Base-by-base conservation (phyloP, 2,329 filamentous ascomycete genomes). In the Emergomyces orientalis region DNA sequence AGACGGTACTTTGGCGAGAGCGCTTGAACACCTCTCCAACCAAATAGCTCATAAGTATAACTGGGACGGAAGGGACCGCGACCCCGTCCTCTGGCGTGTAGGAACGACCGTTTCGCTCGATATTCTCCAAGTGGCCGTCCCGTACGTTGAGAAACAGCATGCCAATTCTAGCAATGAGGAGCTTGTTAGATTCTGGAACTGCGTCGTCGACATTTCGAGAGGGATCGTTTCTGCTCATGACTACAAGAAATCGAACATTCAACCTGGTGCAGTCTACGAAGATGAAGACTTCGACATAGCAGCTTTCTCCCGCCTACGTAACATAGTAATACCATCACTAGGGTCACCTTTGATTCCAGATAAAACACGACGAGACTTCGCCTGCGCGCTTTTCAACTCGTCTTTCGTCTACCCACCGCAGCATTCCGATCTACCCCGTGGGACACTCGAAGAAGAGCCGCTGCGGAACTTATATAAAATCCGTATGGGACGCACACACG, bases 231-330 rank as follows among this genome's bases (percentile, higher is more conserved):
- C 81, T 27, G 88, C 88, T 2, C 83, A 87, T 59, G 85, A 84
- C 60, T 76, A 78, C 62, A 73, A 74, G 60, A 80, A 81, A 41
- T 71, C 78, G 17, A 72, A 69, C 67, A 72, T 78, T 1, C 72
- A 81, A 1, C 74, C 70, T 62, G 49, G 66, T 65, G 67, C 81
- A 64, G 80, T 92, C 43, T 73, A 78, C 2, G 79, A 80, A 9
- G 93, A 99, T 70, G 87, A 97, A 75, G 75, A 80, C 1, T 95
- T 95, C 69, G 94, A 99, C 72, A 88, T 96, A 22, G 70, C 78
- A 1, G 87, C 89, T 0, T 95, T 97, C 72, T 77, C 77, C 37
- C 81, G 82, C 58, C 78, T 97, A 0, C 80, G 84, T 55, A 67
- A 71, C 11, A 80, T 97, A 41, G 86, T 96, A 49, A 88, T 91